A percentile compares a stretch with the other conserved stretches of the same genome.
These are phyloP conservation scores for Amphibolis antarctica DNA, from an alignment of 106 monocot genomes.

Conservation along the genomic window DNA sequence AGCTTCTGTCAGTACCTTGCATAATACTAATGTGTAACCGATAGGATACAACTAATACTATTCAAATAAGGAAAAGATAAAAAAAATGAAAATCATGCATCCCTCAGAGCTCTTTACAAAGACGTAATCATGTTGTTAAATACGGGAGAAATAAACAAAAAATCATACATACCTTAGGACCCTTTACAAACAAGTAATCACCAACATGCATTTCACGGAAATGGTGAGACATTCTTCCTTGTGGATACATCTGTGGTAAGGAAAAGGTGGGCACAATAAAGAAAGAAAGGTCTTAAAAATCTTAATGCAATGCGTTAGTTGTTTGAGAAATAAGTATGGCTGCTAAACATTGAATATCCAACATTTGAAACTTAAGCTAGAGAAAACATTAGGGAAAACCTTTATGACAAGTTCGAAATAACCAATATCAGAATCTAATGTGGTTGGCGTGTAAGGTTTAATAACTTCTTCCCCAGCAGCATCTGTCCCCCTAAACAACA, in stretches of 20 bases:
- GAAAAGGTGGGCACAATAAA: not conserved
- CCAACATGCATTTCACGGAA: conserved; percentile 97
- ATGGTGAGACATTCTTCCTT: conserved; percentile 99
- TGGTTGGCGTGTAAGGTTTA: conserved; percentile 94
- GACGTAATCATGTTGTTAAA: conserved; percentile 67
- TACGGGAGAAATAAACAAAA: too few species aligned
- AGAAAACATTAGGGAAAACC: conserved; percentile 26
- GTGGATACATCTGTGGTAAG: conserved; percentile 57
- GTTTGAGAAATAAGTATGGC: not conserved
- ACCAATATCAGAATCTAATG: conserved; percentile 86
- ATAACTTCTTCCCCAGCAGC: conserved; percentile 80
- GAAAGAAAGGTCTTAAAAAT: not conserved
- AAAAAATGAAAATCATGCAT: not conserved
- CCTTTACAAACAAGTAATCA: conserved; percentile 85
- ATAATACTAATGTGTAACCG: too few species aligned
- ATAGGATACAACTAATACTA: too few species aligned
- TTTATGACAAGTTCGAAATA: conserved; percentile 97
- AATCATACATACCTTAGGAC: conserved; percentile 61
- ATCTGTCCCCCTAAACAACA: conserved; percentile 59
- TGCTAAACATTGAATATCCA: not conserved
- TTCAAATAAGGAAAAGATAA: too few species aligned
- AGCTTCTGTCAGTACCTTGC: too few species aligned
- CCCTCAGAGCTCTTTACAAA: conserved; percentile 97
- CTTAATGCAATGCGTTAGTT: too few species aligned
- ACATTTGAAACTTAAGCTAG: not conserved